Base-by-base conservation (phyloP, 805 yeast species). In the Teunomyces kruisii region DNA sequence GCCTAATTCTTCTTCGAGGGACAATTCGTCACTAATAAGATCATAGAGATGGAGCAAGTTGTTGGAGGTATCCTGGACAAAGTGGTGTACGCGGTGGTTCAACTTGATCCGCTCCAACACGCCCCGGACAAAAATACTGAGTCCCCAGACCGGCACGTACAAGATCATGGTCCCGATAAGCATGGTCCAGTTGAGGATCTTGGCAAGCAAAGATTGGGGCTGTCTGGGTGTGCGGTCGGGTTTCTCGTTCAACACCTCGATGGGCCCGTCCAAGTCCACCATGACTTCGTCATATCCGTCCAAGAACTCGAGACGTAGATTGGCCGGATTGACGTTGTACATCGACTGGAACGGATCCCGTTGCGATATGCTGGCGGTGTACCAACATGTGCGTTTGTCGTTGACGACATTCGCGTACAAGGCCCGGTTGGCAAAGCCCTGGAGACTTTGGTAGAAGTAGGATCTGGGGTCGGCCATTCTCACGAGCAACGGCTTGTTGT, bases 321-420 rank as follows among this genome's bases (percentile, higher is more conserved):
- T 63, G 16, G 59, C 55, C 7, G 74, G 67, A 36, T 65, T 61
- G 45, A 63, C 64, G 44, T 71, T 71, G 39, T 72, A 64, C 59
- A 72, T 70, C 2, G 84, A 80, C 14, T 67, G 60, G 57, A 82
- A 84, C 0, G 89, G 89, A 53, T 85, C 88, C 30, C 70, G 64
- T 22, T 64, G 55, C 0, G 86, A 78, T 29, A 86, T 86, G 4
- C 87, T 87, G 0, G 95, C 74, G 2, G 95, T 87, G 79, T 86
- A 88, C 84, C 88, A 89, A 12, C 87, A 78, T 3, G 95, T 82
- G 53, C 96, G 78, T 51, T 83, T 83, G 65, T 88, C 96, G 50
- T 88, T 86, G 46, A 83, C 77, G 32, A 86, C 76, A 64, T 89
- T 89, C 5, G 94, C 86, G 57, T 88, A 87, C 37, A 88, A 63